phyloP scores from a whole-genome alignment of 306 rosid genomes.

The Biancaea sappan region DNA sequence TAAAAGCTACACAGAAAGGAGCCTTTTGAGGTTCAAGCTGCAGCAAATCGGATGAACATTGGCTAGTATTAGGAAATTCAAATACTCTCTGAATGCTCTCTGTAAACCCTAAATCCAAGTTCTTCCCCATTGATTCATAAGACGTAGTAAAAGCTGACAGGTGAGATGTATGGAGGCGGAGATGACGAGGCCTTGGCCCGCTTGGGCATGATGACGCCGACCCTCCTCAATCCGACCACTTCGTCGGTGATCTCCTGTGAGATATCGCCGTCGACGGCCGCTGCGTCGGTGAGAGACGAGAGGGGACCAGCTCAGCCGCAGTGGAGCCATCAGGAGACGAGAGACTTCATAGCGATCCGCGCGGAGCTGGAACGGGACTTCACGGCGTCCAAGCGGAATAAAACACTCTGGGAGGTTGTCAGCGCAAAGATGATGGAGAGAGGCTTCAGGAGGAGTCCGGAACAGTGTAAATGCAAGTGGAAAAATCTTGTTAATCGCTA shows the following conservation, averaged over 20 bases:
- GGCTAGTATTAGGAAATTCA: not conserved
- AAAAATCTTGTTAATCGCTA: constrained; percentile 91
- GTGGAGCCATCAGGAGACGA: constrained; percentile 86
- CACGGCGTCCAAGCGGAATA: constrained; percentile 61
- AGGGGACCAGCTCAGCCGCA: constrained; percentile 59
- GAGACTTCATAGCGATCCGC: constrained; percentile 72
- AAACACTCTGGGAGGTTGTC: constrained; percentile 87
- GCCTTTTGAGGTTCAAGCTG: not conserved
- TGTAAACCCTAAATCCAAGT: constrained; percentile 39
- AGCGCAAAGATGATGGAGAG: constrained; percentile 62
- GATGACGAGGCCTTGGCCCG: constrained; percentile 45
- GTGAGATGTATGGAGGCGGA: constrained; percentile 48
- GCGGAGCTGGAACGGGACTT: constrained; percentile 77
- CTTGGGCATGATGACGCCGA: constrained; percentile 40
- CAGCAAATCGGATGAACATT: not conserved
- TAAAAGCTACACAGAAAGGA: not conserved
- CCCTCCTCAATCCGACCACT: constrained; percentile 40
- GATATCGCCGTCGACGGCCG: constrained; percentile 34
- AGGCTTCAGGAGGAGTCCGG: constrained; percentile 76
- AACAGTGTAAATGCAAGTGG: constrained; percentile 98
- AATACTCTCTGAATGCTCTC: not conserved
- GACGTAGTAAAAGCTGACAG: constrained; percentile 10
- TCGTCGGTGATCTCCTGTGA: constrained; percentile 43
- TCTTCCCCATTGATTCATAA: not conserved
- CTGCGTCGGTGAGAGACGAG: constrained; percentile 36